Conservation (phyloP, 345 rosid genomes). For the Boechera divaricarpa region DNA sequence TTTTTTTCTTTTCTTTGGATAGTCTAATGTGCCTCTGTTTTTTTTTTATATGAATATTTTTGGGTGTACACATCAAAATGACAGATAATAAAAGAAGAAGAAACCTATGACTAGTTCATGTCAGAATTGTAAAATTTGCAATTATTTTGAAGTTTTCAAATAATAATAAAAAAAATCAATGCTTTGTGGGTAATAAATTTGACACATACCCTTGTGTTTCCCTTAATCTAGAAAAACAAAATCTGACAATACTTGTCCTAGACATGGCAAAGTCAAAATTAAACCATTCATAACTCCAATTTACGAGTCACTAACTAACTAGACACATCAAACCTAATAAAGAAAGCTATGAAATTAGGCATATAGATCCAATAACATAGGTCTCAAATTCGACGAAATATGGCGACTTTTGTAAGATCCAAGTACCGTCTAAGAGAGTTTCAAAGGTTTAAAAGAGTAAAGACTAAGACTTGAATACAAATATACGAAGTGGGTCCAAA, state of each 20-base stretch:
- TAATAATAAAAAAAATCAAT: slow-evolving; percentile 16
- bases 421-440: slow-evolving; percentile 30
- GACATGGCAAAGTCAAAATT: slow-evolving; percentile 29
- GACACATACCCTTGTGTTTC: slow-evolving; percentile 36
- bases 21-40: not conserved
- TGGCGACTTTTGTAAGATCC: slow-evolving; percentile 25
- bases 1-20: not conserved
- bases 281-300: slow-evolving; percentile 30
- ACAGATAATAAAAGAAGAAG: slow-evolving; percentile 23
- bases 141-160: not conserved
- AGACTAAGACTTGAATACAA: slow-evolving; percentile 27
- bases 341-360: slow-evolving; percentile 18
- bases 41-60: not conserved
- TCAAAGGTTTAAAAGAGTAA: slow-evolving; percentile 35
- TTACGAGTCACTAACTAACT: slow-evolving; percentile 24
- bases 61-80: slow-evolving; percentile 21
- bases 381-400: slow-evolving; percentile 21
- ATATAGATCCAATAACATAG: slow-evolving; percentile 33
- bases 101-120: slow-evolving; percentile 36
- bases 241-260: slow-evolving; percentile 13
- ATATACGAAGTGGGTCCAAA: slow-evolving; percentile 34
- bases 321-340: slow-evolving; percentile 15
- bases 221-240: slow-evolving; percentile 34
- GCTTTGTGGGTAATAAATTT: slow-evolving; percentile 38
- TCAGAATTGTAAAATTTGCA: slow-evolving; percentile 11